Evolutionary conservation across 1,139 yeast species (phyloP), one percentile per base, ranked within the genome.

Genomic region (Candida pseudoviswanathii): DNA sequence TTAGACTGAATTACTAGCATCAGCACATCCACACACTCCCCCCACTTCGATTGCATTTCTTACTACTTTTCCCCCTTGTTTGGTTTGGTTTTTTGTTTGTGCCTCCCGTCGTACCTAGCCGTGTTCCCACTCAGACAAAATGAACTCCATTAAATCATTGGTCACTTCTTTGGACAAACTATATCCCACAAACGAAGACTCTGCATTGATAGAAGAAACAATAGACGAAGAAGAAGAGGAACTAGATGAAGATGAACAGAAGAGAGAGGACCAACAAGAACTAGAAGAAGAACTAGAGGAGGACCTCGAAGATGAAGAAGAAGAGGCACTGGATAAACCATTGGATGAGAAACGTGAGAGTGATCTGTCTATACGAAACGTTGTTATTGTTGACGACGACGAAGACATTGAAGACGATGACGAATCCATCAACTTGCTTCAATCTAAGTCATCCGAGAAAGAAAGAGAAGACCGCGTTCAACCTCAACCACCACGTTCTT

Each of bases 111-210:
- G 16, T 16, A 16, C 16, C 16, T 16, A 16, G 16, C 2, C 16
- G 16, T 16, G 16, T 16, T 16, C 16, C 16, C 16, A 16, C 16
- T 2, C 16, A 16, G 16, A 16, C 16, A 27, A 27, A 25, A 37
- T 73, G 78, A 73, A 73, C 58, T 71, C 76, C 33, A 64, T 73
- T 43, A 73, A 71, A 51, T 58, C 70, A 30, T 54, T 73, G 45
- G 77, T 71, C 44, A 63, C 62, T 53, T 72, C 77, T 36, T 57
- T 74, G 51, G 78, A 73, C 49, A 61, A 57, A 42, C 54, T 70
- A 43, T 68, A 67, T 50, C 69, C 75, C 43, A 56, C 22, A 11
- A 47, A 48, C 37, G 46, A 51, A 25, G 32, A 29, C 11, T 22
- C 36, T 5, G 33, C 48, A 16, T 42, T 47, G 16, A 48, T 40